phyloP scores from a whole-genome alignment of 2,329 filamentous ascomycete genomes.

The Ophiocordyceps camponoti-leonardi region DNA sequence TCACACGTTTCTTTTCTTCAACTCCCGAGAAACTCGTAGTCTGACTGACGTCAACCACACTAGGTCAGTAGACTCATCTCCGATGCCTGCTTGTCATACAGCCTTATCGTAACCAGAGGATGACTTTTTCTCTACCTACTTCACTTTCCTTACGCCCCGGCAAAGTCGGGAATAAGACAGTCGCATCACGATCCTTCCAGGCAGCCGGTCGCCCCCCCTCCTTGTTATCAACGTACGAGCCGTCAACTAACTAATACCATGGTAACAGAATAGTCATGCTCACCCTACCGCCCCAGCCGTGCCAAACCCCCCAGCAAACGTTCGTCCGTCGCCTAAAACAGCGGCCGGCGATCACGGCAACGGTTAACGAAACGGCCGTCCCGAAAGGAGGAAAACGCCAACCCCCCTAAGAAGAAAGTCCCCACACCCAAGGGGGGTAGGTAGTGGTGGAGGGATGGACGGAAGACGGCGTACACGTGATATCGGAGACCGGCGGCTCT shows the following conservation, averaged over 20 bases:
- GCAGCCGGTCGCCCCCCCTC: not conserved
- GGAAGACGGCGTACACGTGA: not conserved
- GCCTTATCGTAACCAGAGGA: not conserved
- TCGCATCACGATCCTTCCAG: not conserved
- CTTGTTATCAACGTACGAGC: not conserved
- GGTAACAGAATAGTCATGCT: not conserved
- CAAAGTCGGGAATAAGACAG: not conserved
- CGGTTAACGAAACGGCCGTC: not conserved
- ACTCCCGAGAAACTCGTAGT: not conserved
- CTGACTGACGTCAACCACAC: too few relatives aligned
- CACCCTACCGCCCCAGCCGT: not conserved
- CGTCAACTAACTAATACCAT: not conserved
- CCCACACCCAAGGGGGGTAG: too few relatives aligned
- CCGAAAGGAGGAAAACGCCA: not conserved
- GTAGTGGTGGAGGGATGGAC: too few relatives aligned
- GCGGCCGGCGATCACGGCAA: not conserved
- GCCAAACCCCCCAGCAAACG: not conserved
- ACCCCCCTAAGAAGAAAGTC: too few relatives aligned
- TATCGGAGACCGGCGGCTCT: not conserved
- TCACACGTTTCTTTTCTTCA: not conserved
- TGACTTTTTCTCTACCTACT: too few relatives aligned
- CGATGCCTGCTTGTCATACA: too few relatives aligned
- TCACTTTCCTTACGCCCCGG: too few relatives aligned
- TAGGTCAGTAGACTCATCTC: too few relatives aligned
- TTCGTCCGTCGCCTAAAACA: not conserved